phyloP scores from a whole-genome alignment of 495 filamentous ascomycete genomes.

The Glonium stellatum region DNA sequence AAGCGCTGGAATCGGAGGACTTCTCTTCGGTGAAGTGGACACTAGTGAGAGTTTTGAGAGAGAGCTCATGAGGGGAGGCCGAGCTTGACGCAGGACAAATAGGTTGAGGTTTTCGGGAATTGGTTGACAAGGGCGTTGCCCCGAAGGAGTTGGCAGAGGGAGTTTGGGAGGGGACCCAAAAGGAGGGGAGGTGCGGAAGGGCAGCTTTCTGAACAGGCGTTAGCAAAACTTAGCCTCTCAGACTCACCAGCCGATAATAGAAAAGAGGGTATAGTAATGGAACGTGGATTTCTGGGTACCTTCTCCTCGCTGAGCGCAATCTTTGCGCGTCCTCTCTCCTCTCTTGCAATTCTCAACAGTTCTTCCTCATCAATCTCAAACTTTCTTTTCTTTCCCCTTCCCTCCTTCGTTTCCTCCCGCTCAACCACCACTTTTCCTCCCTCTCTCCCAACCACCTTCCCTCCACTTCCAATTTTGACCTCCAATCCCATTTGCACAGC shows the following conservation, averaged over 20 bases:
- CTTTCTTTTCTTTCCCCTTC: conserved; percentile 56
- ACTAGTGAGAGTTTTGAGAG: conserved; percentile 71
- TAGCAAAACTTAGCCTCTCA: not conserved
- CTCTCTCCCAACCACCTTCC: conserved; percentile 37
- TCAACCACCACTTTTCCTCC: conserved; percentile 42
- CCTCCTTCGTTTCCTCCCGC: conserved; percentile 11
- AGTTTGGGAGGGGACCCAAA: conserved; percentile 87
- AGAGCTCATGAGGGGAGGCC: conserved; percentile 65
- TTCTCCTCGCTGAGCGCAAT: conserved; percentile 68
- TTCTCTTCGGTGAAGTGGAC: conserved; percentile 76
- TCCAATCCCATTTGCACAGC: conserved; percentile 59
- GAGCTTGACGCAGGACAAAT: conserved; percentile 73
- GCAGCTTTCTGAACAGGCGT: conserved; percentile 44
- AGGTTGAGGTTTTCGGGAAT: conserved; percentile 62
- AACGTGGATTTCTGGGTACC: conserved; percentile 37
- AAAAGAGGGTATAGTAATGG: not conserved
- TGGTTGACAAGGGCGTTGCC: conserved; percentile 43
- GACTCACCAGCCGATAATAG: conserved; percentile 1
- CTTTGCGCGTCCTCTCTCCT: conserved; percentile 63
- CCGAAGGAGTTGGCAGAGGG: conserved; percentile 49
- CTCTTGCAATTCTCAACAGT: conserved; percentile 58
- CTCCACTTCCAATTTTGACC: conserved; percentile 40
- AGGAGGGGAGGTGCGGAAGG: conserved; percentile 62
- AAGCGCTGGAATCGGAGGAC: conserved; percentile 40
- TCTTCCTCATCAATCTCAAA: conserved; percentile 81